Conservation (phyloP, 1,139 yeast species). For the Candida glucosophila region DNA sequence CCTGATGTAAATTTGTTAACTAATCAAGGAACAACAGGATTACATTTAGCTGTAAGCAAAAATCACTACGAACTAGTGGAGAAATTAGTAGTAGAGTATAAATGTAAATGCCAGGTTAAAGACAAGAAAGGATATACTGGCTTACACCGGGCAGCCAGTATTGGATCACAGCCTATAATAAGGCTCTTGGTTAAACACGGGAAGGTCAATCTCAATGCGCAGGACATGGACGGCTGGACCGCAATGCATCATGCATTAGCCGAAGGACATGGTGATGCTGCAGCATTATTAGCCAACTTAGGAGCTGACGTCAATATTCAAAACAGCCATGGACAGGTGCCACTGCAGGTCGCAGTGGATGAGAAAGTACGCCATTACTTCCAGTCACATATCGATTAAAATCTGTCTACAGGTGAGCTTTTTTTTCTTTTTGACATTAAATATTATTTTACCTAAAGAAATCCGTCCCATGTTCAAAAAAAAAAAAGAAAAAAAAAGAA, state of each 20-base stretch:
- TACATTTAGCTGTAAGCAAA: slow-evolving; percentile 74
- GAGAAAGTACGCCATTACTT: slow-evolving; percentile 33
- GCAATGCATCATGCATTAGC: slow-evolving; percentile 86
- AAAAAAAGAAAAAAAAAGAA: no score
- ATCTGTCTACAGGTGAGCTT: not conserved
- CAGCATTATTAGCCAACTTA: slow-evolving; percentile 45
- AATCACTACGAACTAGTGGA: slow-evolving; percentile 46
- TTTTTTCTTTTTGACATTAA: not conserved
- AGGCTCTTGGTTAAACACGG: slow-evolving; percentile 39
- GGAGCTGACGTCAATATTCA: slow-evolving; percentile 57
- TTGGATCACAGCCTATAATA: slow-evolving; percentile 54
- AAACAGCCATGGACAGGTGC: slow-evolving; percentile 47
- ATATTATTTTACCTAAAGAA: no score
- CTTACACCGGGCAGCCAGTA: slow-evolving; percentile 77
- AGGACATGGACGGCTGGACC: slow-evolving; percentile 74
- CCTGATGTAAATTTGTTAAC: slow-evolving; percentile 46
- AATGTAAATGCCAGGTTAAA: slow-evolving; percentile 55
- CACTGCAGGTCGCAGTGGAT: slow-evolving; percentile 56
- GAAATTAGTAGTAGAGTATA: slow-evolving; percentile 39
- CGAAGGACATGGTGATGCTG: slow-evolving; percentile 83
- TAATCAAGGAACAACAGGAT: slow-evolving; percentile 59
- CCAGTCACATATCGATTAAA: not conserved
- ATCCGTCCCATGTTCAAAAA: no score
- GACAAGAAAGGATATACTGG: slow-evolving; percentile 64
- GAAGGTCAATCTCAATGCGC: slow-evolving; percentile 57